phyloP scores from a whole-genome alignment of 352 stramenopile species.

The Globisporangium emineosum region DNA sequence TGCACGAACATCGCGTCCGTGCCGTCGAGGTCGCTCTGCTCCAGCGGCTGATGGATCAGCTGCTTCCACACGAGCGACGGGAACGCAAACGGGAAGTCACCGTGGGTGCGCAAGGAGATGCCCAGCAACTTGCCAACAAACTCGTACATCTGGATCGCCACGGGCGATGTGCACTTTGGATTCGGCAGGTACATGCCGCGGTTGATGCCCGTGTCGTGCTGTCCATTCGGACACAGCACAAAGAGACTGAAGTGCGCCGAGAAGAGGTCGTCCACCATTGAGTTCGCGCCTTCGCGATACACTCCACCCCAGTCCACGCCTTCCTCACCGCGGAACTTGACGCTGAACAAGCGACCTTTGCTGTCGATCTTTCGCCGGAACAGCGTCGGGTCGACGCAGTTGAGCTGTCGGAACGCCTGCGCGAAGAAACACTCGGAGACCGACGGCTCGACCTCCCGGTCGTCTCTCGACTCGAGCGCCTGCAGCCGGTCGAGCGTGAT shows the following conservation, averaged over 20 bases:
- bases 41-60: conserved; percentile 78
- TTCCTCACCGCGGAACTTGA: conserved; percentile 89
- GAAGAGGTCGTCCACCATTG: conserved; percentile 89
- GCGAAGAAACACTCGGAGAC: conserved; percentile 93
- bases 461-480: conserved; percentile 83
- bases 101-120: conserved; percentile 91
- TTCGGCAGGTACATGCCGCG: conserved; percentile 88
- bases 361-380: conserved; percentile 89
- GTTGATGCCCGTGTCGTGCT: conserved; percentile 85
- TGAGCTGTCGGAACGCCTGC: conserved; percentile 90
- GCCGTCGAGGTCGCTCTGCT: conserved; percentile 79
- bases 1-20: conserved; percentile 90
- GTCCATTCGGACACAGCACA: conserved; percentile 81
- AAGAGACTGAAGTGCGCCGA: conserved; percentile 83
- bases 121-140: conserved; percentile 94
- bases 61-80: conserved; percentile 94
- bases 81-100: conserved; percentile 91
- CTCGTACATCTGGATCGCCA: conserved; percentile 90
- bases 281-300: conserved; percentile 86
- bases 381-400: conserved; percentile 77
- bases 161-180: conserved; percentile 83
- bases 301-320: conserved; percentile 88
- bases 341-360: conserved; percentile 84
- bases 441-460: conserved; percentile 82
- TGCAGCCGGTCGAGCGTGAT: conserved; percentile 86